Base-by-base conservation (phyloP, 441 rosid genomes). In the Pelargonium fulgidum region DNA sequence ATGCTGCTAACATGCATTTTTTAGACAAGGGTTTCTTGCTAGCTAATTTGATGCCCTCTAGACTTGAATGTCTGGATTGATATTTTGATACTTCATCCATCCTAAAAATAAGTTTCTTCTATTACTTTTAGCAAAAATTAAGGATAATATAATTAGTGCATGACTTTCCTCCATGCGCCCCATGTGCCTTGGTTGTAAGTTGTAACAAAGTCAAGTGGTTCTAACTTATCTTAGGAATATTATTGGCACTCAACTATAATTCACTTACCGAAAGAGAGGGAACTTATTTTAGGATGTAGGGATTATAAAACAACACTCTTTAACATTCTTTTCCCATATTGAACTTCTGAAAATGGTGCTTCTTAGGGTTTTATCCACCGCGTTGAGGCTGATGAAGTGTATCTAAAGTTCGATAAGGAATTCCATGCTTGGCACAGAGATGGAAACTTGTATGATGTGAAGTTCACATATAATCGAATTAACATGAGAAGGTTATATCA, bases 311-410 rank as follows among this genome's bases (percentile, higher is more conserved):
- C 16, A n/a, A 50, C 58, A 50, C 17, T 14, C 7, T n/a, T 50
- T 50, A 50, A 50, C 58, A 14, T 50, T 50, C 4, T 50, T 50
- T 47, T 50, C 16, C 16, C 58, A 3, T 50, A 50, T n/a, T n/a
- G 16, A 50, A 50, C 58, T 50, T 50, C 16, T 50, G 58, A 50
- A 13, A 50, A 33, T 59, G 66, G 45, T 66, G 45, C 54, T 68
- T 2, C 66, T 17, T 81, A 87, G 92, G 92, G 92, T 64, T 81
- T 19, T 73, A 66, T 87, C 45, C 85, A 87, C 70, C 85, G 88
- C 17, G 92, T 87, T n/a, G 92, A 87, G 75, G 87, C 89, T 3
- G 89, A 85, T 78, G 87, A 85, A 72, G 85, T 87, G 69, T 70
- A 68, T 70, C 56, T 87, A 79, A 83, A 80, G 81, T 87, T 87